Conservation (phyloP, 2,329 filamentous ascomycete species). For the Zymoseptoria ardabiliae region DNA sequence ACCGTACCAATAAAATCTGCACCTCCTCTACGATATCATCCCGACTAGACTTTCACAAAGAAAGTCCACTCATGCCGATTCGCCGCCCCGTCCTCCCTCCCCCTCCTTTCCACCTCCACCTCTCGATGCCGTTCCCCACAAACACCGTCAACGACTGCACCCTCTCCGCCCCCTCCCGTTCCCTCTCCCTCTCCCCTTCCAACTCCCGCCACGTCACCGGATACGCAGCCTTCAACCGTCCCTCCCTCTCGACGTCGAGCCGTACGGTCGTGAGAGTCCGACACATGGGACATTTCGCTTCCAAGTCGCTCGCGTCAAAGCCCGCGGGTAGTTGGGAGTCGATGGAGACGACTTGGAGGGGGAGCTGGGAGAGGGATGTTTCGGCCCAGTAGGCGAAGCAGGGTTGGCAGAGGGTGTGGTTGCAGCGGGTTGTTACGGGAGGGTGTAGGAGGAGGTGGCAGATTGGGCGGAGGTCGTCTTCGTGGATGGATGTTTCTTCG, state of each 20-base stretch:
- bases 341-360: conserved; percentile 34
- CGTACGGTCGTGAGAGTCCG: conserved; percentile 33
- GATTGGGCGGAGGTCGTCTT: conserved; percentile 41
- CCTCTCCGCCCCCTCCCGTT: conserved; percentile 16
- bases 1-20: conserved; percentile 27
- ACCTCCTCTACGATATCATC: conserved; percentile 40
- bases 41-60: conserved; percentile 37
- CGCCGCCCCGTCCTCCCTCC: conserved; percentile 3
- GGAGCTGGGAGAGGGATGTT: conserved; percentile 31
- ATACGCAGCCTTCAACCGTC: conserved; percentile 30
- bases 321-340: conserved; percentile 29
- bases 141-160: conserved; percentile 36
- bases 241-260: conserved; percentile 22
- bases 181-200: conserved; percentile 29
- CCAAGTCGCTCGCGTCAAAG: conserved; percentile 26
- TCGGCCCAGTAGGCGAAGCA: conserved; percentile 44
- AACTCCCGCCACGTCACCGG: conserved; percentile 31
- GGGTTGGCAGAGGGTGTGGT: conserved; percentile 37
- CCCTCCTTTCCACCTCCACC: not conserved
- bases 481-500: conserved; percentile 23
- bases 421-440: conserved; percentile 38
- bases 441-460: conserved; percentile 38
- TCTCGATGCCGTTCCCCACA: not conserved
- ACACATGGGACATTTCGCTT: conserved; percentile 42
- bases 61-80: conserved; percentile 42